phyloP scores from a whole-genome alignment of 768 basidiomycete species.

The Mycena galopus region DNA sequence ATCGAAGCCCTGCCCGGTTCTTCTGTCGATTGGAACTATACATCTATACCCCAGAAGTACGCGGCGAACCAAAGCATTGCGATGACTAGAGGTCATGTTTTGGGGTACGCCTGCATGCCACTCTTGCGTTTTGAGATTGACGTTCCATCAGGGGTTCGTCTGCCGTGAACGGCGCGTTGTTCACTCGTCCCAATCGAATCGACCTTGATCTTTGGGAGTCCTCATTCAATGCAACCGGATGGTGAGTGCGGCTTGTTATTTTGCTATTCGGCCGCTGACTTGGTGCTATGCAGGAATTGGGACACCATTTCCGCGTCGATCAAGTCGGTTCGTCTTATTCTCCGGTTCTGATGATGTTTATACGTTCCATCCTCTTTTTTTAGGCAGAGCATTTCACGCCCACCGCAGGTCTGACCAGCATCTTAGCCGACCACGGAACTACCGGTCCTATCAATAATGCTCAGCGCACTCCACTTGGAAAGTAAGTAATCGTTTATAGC shows the following conservation, averaged over 20 bases:
- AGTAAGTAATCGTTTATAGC: background rate
- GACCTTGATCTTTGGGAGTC: constrained; percentile 20
- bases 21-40: constrained; percentile 23
- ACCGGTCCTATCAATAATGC: constrained; percentile 6
- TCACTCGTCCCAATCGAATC: constrained; percentile 2
- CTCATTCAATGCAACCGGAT: constrained; percentile 13
- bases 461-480: background rate
- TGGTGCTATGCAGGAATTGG: constrained; percentile 13
- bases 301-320: constrained; percentile 10
- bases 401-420: constrained; percentile 12
- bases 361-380: background rate
- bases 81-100: constrained; percentile 9
- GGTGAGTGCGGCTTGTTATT: constrained; percentile 5
- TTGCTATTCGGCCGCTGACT: background rate
- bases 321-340: background rate
- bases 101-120: constrained; percentile 13
- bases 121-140: background rate
- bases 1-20: constrained; percentile 12
- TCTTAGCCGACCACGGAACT: constrained; percentile 8
- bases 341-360: background rate
- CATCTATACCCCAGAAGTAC: constrained; percentile 8
- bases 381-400: constrained; percentile 16
- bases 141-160: constrained; percentile 15
- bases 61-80: constrained; percentile 9
- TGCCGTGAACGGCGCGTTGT: constrained; percentile 21